Conservation (phyloP, 2,329 filamentous ascomycete species). For the Corynespora cassiicola region DNA sequence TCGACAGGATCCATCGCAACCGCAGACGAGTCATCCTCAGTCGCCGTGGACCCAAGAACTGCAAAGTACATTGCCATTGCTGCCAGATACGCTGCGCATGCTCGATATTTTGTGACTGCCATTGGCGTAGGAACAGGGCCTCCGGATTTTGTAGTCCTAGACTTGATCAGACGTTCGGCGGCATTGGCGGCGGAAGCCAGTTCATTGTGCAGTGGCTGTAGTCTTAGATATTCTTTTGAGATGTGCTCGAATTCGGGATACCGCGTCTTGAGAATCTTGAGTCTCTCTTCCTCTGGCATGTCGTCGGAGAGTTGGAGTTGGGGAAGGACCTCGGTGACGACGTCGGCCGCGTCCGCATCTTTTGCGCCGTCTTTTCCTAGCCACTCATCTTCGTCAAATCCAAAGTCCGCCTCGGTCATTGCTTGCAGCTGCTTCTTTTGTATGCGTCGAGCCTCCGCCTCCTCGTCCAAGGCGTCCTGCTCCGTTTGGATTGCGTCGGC, state of each 20-base stretch:
- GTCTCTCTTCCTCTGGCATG: conserved; percentile 76
- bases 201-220: conserved; percentile 68
- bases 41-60: conserved; percentile 81
- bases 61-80: conserved; percentile 93
- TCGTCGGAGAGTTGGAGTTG: conserved; percentile 81
- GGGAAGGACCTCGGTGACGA: conserved; percentile 86
- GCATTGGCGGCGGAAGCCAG: conserved; percentile 65
- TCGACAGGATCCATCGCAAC: conserved; percentile 76
- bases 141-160: conserved; percentile 28
- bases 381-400: conserved; percentile 92
- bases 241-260: conserved; percentile 94
- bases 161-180: conserved; percentile 54
- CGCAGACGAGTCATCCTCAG: conserved; percentile 56
- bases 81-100: conserved; percentile 84
- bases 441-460: conserved; percentile 83
- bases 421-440: conserved; percentile 90
- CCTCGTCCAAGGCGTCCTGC: conserved; percentile 84
- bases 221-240: conserved; percentile 76
- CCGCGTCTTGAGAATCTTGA: conserved; percentile 76
- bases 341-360: conserved; percentile 55
- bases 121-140: conserved; percentile 28
- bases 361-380: conserved; percentile 59
- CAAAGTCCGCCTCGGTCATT: conserved; percentile 91
- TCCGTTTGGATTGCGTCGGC: conserved; percentile 78
- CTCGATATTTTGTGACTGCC: conserved; percentile 72